Evolutionary conservation across 2,329 filamentous ascomycete genomes (phyloP).

Genomic region (Botrytis sinoallii): DNA sequence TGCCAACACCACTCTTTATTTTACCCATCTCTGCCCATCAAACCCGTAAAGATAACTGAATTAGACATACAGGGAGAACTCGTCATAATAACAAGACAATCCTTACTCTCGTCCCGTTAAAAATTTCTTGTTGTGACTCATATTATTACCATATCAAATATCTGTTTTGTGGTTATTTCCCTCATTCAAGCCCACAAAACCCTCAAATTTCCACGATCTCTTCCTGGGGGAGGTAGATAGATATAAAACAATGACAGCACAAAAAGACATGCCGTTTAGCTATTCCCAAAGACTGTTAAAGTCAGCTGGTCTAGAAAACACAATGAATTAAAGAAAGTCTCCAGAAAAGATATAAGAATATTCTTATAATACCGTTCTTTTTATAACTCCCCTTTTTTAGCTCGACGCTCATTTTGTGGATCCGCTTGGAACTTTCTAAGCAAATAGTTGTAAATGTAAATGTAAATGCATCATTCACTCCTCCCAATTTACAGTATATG

Average conservation of each 20-base stretch:
- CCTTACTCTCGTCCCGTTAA: rapidly evolving
- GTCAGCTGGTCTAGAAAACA: not conserved
- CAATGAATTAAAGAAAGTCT: not conserved
- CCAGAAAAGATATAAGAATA: too few relatives aligned
- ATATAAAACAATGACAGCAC: rapidly evolving
- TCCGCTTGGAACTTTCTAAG: not conserved
- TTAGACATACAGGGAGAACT: not conserved
- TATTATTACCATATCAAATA: not conserved
- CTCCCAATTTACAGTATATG: not conserved
- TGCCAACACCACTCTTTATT: rapidly evolving
- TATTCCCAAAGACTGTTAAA: rapidly evolving
- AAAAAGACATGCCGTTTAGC: rapidly evolving
- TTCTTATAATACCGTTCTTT: not conserved
- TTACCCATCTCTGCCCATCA: not conserved
- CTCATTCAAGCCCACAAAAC: rapidly evolving
- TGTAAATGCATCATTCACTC: not conserved
- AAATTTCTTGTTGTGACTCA: not conserved
- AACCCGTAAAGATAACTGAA: rapidly evolving
- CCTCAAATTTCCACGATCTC: not conserved
- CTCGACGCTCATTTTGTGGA: not conserved
- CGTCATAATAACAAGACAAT: rapidly evolving
- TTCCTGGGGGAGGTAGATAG: rapidly evolving
- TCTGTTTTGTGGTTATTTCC: rapidly evolving
- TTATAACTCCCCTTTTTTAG: not conserved
- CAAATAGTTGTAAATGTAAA: not conserved